Percentiles rank a stretch among this genome's conserved stretches.
phyloP scores from a whole-genome alignment of 345 rosid genomes.

The Lepidium aucheri region DNA sequence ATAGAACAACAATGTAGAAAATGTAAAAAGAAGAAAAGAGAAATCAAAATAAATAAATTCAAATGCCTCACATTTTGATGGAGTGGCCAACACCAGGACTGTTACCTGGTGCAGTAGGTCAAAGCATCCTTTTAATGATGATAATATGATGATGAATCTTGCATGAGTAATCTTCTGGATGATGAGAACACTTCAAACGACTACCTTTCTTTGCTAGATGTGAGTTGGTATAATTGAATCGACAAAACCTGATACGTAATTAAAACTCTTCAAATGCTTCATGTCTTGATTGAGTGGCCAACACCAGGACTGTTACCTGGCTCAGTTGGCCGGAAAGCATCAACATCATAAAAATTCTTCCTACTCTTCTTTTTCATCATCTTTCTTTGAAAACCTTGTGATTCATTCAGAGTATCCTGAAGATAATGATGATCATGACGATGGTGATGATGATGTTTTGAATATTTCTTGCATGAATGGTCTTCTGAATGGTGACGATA shows the following conservation, averaged over 20 bases:
- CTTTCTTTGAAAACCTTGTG: neutral
- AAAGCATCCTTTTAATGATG: neutral
- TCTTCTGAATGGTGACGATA: conserved; percentile 1
- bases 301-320: conserved; percentile 50
- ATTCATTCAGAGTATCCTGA: neutral
- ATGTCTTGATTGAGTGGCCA: conserved; percentile 33
- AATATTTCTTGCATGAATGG: conserved; percentile 11
- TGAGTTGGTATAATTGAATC: neutral
- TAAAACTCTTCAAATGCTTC: neutral
- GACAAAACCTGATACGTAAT: no score
- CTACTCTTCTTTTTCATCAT: conserved; percentile 3
- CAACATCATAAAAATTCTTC: neutral
- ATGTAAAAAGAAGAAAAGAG: neutral
- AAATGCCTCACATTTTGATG: conserved; percentile 11
- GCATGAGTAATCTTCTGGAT: conserved; percentile 8
- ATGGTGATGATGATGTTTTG: conserved; percentile 1
- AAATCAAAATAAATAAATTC: neutral
- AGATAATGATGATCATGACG: conserved; percentile 3
- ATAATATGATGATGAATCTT: neutral
- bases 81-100: conserved; percentile 48
- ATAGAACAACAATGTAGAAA: neutral
- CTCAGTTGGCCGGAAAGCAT: conserved; percentile 32
- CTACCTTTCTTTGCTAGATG: conserved; percentile 6
- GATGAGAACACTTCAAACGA: conserved; percentile 10
- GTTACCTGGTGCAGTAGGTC: conserved; percentile 24